Conservation (phyloP, 2,329 filamentous ascomycete species). For the Aspergillus costaricaensis region DNA sequence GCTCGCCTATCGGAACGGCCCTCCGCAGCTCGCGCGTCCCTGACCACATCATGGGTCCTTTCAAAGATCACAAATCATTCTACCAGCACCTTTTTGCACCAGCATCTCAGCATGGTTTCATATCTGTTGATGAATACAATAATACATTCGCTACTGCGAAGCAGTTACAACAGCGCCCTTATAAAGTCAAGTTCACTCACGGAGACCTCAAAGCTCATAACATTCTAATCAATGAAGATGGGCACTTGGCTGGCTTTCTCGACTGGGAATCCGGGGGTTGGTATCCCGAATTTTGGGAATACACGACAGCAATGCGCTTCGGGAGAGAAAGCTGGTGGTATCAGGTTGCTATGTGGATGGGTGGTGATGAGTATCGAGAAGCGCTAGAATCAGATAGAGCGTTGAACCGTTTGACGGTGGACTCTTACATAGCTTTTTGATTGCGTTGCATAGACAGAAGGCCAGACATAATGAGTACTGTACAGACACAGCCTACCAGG, state of each 20-base stretch:
- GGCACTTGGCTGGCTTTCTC: not conserved
- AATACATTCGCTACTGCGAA: slow-evolving; percentile 26
- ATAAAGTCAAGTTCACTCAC: not conserved
- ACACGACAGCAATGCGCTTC: slow-evolving; percentile 26
- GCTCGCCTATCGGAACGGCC: slow-evolving; percentile 33
- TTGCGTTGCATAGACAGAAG: no score
- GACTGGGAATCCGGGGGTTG: not conserved
- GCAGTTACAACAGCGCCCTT: not conserved
- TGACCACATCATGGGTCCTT: slow-evolving; percentile 35
- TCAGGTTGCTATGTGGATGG: slow-evolving; percentile 24
- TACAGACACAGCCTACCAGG: no score
- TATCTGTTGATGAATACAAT: slow-evolving; percentile 29
- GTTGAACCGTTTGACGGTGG: slow-evolving; percentile 26
- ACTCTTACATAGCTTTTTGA: slow-evolving; percentile 12
- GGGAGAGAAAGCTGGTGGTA: slow-evolving; percentile 25
- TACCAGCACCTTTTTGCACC: slow-evolving; percentile 32
- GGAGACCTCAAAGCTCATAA: not conserved
- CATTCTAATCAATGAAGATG: not conserved
- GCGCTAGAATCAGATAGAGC: slow-evolving; percentile 26
- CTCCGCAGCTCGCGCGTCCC: slow-evolving; percentile 38
- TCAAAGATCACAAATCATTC: slow-evolving; percentile 28
- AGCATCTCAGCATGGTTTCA: slow-evolving; percentile 31
- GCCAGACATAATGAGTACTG: no score
- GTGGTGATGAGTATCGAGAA: slow-evolving; percentile 19
- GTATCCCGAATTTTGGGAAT: slow-evolving; percentile 10